Conservation (phyloP, 129 eudicot genomes). For the Erigeron canadensis region DNA sequence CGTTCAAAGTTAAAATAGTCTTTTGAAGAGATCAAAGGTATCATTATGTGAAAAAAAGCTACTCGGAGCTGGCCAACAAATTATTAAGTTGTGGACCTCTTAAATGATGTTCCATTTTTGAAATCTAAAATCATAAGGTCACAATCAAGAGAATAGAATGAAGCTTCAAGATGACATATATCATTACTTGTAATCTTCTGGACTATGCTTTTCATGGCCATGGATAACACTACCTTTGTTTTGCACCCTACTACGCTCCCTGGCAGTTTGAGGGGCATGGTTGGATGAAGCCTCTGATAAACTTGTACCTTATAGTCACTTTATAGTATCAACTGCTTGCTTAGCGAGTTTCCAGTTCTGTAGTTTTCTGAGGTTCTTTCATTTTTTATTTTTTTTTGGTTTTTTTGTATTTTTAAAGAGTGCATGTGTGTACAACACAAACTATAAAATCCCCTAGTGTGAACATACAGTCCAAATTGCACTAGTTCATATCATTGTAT, state of each 20-base stretch:
- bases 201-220: neutral
- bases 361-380: too few species aligned
- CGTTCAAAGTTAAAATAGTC: slow-evolving; percentile 5
- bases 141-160: neutral
- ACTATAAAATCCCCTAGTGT: neutral
- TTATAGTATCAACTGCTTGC: too few species aligned
- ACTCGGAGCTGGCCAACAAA: slow-evolving; percentile 6
- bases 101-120: slow-evolving; percentile 16
- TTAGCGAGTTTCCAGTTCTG: too few species aligned
- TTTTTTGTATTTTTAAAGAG: too few species aligned
- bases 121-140: neutral
- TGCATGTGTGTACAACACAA: neutral
- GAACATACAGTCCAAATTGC: slow-evolving; percentile 17
- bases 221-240: neutral
- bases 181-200: slow-evolving; percentile 5
- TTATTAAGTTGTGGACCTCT: slow-evolving; percentile 11
- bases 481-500: neutral
- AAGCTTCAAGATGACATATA: slow-evolving; percentile 19
- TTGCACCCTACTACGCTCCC: too few species aligned
- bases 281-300: neutral
- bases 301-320: neutral
- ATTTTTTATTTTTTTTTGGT: too few species aligned
- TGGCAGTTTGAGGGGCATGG: neutral
- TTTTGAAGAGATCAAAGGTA: neutral
- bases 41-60: slow-evolving; percentile 2